phyloP scores from a whole-genome alignment of 2,329 filamentous ascomycete species.

The Epichloe coenophiala region DNA sequence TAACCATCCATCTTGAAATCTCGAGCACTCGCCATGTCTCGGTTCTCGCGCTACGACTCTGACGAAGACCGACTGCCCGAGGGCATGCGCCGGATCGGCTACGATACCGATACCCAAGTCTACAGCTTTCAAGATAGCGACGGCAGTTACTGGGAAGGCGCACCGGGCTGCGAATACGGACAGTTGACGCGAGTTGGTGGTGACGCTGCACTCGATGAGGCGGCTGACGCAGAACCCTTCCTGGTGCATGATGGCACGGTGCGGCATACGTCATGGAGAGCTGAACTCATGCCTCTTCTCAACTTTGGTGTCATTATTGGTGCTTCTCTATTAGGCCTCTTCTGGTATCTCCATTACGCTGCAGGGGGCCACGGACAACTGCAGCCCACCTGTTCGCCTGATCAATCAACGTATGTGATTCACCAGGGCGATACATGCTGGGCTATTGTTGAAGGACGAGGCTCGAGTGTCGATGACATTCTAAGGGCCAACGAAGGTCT shows the following conservation, averaged over 20 bases:
- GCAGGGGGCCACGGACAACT: slow-evolving; percentile 6
- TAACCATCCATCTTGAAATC: too few species aligned
- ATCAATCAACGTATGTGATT: slow-evolving; percentile 25
- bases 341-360: slow-evolving; percentile 31
- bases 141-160: slow-evolving; percentile 36
- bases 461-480: slow-evolving; percentile 31
- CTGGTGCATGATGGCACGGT: slow-evolving; percentile 11
- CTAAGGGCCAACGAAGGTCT: slow-evolving; percentile 30
- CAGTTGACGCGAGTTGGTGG: slow-evolving; percentile 27
- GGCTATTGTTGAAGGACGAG: slow-evolving; percentile 30
- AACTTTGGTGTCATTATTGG: slow-evolving; percentile 44
- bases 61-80: slow-evolving; percentile 40
- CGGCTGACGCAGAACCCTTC: slow-evolving; percentile 19
- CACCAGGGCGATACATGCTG: slow-evolving; percentile 38
- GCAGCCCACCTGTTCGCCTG: slow-evolving; percentile 14
- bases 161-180: slow-evolving; percentile 36
- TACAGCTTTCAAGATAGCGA: slow-evolving; percentile 38
- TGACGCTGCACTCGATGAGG: slow-evolving; percentile 13
- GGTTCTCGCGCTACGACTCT: slow-evolving; percentile 28
- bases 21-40: slow-evolving; percentile 21
- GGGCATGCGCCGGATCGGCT: slow-evolving; percentile 40
- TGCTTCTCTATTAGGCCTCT: slow-evolving; percentile 34
- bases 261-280: slow-evolving; percentile 31
- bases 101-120: slow-evolving; percentile 39
- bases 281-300: slow-evolving; percentile 39